A percentile compares a stretch with the other conserved stretches of the same genome.
phyloP scores from a whole-genome alignment of 441 rosid species.

The Codiaeum variegatum region DNA sequence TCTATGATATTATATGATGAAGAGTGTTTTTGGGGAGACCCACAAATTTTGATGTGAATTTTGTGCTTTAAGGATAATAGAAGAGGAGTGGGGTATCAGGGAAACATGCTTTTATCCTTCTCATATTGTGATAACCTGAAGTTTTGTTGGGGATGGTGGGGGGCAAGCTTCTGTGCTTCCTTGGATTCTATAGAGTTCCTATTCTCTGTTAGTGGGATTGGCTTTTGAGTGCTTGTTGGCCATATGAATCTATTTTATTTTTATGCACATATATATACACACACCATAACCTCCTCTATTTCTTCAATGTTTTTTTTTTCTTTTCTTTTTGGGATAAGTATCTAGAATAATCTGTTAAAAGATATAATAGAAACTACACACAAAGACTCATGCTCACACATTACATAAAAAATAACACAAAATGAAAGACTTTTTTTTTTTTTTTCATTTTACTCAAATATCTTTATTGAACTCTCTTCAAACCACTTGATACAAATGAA shows the following conservation, averaged over 20 bases:
- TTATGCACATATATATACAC: constrained; percentile 5
- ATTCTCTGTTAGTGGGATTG: constrained; percentile 33
- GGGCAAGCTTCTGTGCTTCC: constrained; percentile 37
- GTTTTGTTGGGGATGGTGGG: constrained; percentile 35
- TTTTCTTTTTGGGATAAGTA: too few species aligned
- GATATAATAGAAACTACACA: too few species aligned
- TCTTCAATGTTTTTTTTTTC: constrained; percentile 21
- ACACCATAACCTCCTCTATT: too few species aligned
- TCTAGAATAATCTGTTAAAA: too few species aligned
- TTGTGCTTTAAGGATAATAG: constrained; percentile 29
- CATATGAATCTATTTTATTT: constrained; percentile 19
- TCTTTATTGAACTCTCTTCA: too few species aligned
- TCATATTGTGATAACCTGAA: constrained; percentile 26
- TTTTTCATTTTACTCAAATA: too few species aligned
- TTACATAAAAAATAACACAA: too few species aligned
- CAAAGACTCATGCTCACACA: too few species aligned
- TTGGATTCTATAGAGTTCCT: constrained; percentile 48
- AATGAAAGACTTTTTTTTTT: too few species aligned
- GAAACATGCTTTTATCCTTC: constrained; percentile 34
- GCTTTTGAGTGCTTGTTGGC: constrained; percentile 43
- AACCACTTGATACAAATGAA: too few species aligned
- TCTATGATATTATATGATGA: constrained; percentile 25
- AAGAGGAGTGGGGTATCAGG: constrained; percentile 34
- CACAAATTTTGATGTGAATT: constrained; percentile 27
- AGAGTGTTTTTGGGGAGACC: constrained; percentile 30